A percentile compares a stretch with the other conserved stretches of the same genome.
Evolutionary conservation across 2,329 filamentous ascomycete species (phyloP).

Genomic region (Paecilomyces variotii): DNA sequence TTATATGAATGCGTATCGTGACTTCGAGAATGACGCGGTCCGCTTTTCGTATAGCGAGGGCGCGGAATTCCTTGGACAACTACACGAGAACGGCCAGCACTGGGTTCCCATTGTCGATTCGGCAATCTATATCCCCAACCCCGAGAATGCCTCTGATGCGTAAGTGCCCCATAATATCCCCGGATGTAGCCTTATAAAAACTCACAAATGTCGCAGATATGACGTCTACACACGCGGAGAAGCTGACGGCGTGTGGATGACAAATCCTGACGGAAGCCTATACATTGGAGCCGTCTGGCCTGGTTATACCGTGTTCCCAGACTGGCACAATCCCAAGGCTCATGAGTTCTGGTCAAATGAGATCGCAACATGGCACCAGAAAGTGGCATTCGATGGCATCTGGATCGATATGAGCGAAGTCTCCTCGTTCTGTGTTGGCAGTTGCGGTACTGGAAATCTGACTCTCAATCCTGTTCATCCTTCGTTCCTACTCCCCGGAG

Average conservation of each 20-base stretch:
- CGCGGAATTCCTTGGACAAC: conserved; percentile 42
- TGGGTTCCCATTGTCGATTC: conserved; percentile 55
- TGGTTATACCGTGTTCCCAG: conserved; percentile 54
- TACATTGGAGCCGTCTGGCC: conserved; percentile 52
- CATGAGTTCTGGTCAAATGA: conserved; percentile 53
- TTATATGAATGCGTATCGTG: conserved; percentile 54
- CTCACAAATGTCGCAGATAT: conserved; percentile 37
- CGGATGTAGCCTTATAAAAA: background rate
- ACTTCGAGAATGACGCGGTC: conserved; percentile 50
- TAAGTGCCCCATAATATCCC: conserved; percentile 34
- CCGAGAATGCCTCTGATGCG: conserved; percentile 57
- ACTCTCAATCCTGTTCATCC: conserved; percentile 62
- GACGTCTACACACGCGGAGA: conserved; percentile 44
- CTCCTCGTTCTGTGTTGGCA: conserved; percentile 60
- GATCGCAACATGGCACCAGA: conserved; percentile 44
- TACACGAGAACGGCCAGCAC: conserved; percentile 49
- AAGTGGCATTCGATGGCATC: conserved; percentile 45
- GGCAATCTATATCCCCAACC: conserved; percentile 65
- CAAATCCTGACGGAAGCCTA: conserved; percentile 46
- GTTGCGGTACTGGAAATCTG: conserved; percentile 59
- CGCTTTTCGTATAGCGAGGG: conserved; percentile 45
- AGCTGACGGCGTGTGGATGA: conserved; percentile 42
- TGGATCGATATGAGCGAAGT: conserved; percentile 59
- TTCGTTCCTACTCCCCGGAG: conserved; percentile 57
- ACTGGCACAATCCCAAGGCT: conserved; percentile 53